Evolutionary conservation across 805 yeast genomes (phyloP).

Genomic region (Candida nonsorbophila): DNA sequence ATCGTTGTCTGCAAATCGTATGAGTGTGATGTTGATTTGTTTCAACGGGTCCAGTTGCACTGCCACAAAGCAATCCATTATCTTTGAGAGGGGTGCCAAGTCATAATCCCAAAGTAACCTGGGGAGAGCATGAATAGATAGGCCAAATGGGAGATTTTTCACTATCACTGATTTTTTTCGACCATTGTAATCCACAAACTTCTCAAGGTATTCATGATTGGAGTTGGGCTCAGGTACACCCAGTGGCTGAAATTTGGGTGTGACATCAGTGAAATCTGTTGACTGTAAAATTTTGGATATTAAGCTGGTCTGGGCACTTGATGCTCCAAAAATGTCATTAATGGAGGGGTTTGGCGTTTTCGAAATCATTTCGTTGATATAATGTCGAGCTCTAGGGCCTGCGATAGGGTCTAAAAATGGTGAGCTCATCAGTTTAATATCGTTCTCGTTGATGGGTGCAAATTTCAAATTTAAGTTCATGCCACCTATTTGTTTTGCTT

Average conservation of each 20-base stretch:
- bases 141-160: slow-evolving; percentile 42
- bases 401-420: slow-evolving; percentile 16
- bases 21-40: slow-evolving; percentile 23
- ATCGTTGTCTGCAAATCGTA: slow-evolving; percentile 38
- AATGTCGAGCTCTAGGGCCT: too few species aligned
- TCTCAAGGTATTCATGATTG: slow-evolving; percentile 9
- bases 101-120: slow-evolving; percentile 47
- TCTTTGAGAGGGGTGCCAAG: slow-evolving; percentile 18
- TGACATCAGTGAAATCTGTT: slow-evolving; percentile 1
- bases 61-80: slow-evolving; percentile 11
- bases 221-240: too few species aligned
- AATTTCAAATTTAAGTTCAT: slow-evolving; percentile 41
- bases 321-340: too few species aligned
- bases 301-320: too few species aligned
- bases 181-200: slow-evolving; percentile 11
- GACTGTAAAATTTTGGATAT: too few species aligned
- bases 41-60: slow-evolving; percentile 20
- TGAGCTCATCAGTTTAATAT: slow-evolving; percentile 22
- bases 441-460: slow-evolving; percentile 23
- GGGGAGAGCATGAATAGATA: slow-evolving; percentile 31
- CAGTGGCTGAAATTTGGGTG: not conserved
- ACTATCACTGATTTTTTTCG: slow-evolving; percentile 31
- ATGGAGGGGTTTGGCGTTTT: too few species aligned
- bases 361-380: too few species aligned
- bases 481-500: slow-evolving; percentile 48